Evolutionary conservation across 192 early-diverging fungal genomes (phyloP).

Genomic region (Dimargaris verticillata): DNA sequence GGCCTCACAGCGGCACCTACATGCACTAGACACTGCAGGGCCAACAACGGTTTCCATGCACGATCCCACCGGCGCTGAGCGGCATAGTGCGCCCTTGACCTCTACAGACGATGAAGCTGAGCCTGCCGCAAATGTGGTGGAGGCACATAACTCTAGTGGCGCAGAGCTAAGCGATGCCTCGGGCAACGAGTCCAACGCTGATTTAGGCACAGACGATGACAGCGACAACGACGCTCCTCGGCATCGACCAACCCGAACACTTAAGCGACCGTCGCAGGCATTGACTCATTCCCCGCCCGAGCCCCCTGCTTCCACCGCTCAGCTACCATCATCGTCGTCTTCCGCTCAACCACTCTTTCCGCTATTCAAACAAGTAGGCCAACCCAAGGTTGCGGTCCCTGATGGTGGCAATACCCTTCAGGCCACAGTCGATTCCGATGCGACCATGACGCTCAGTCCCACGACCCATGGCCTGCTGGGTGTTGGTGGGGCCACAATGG

Average conservation of each 20-base stretch:
- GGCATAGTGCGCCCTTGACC: neutral
- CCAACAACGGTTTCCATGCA: neutral
- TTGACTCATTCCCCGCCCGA: neutral
- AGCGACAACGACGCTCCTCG: neutral
- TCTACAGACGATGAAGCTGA: neutral
- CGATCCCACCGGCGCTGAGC: neutral
- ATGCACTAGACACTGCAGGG: neutral
- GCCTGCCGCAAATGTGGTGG: neutral
- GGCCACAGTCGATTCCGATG: neutral
- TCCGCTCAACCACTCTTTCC: neutral
- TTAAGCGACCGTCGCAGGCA: neutral
- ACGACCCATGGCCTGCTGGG: slow-evolving; percentile 4
- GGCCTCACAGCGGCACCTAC: neutral
- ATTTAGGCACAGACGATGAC: neutral
- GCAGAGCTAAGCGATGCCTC: neutral
- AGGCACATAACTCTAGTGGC: neutral
- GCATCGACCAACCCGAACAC: neutral
- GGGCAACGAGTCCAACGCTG: neutral
- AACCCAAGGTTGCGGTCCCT: neutral
- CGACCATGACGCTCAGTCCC: slow-evolving; percentile 2
- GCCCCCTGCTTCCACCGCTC: neutral
- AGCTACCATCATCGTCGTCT: neutral
- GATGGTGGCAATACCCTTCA: no score
- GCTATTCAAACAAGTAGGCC: neutral
- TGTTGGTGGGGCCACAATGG: neutral